A percentile compares a stretch with the other conserved stretches of the same genome.
These are phyloP conservation scores for Boletus smithii DNA, from an alignment of 1,284 basidiomycete species.

Conservation along the genomic window DNA sequence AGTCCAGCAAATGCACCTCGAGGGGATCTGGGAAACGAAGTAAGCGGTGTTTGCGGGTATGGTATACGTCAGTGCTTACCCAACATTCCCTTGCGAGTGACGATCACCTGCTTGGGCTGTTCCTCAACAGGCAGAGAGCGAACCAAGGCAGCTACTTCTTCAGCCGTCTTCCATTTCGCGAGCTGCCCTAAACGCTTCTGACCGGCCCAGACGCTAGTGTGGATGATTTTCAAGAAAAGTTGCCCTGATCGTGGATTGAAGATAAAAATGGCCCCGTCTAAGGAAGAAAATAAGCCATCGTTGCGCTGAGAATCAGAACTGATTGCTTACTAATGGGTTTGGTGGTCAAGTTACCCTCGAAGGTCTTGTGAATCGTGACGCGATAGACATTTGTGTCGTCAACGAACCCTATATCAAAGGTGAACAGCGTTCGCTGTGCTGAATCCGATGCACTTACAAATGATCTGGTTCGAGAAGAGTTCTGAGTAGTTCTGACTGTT, in stretches of 20 bases:
- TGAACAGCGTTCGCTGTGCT: slow-evolving; percentile 5
- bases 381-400: slow-evolving; percentile 99
- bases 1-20: slow-evolving; percentile 97
- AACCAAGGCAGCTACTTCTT: slow-evolving; percentile 98
- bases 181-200: slow-evolving; percentile 99
- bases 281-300: slow-evolving; percentile 1
- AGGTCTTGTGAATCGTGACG: slow-evolving; percentile 99
- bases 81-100: slow-evolving; percentile 99
- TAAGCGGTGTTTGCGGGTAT: slow-evolving; percentile 4
- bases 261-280: slow-evolving; percentile 98
- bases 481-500: slow-evolving; percentile 98
- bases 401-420: slow-evolving; percentile 72
- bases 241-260: slow-evolving; percentile 99
- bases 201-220: slow-evolving; percentile 99
- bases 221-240: slow-evolving; percentile 98
- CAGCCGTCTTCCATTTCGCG: slow-evolving; percentile 99
- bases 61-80: slow-evolving; percentile 41
- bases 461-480: slow-evolving; percentile 98
- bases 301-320: background rate
- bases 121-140: slow-evolving; percentile 98
- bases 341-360: slow-evolving; percentile 99
- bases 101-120: slow-evolving; percentile 99
- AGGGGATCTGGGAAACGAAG: slow-evolving; percentile 66
- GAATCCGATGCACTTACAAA: slow-evolving; percentile 59
- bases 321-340: slow-evolving; percentile 86